Conservation (phyloP, 129 eudicot genomes). For the Logfia minima region DNA sequence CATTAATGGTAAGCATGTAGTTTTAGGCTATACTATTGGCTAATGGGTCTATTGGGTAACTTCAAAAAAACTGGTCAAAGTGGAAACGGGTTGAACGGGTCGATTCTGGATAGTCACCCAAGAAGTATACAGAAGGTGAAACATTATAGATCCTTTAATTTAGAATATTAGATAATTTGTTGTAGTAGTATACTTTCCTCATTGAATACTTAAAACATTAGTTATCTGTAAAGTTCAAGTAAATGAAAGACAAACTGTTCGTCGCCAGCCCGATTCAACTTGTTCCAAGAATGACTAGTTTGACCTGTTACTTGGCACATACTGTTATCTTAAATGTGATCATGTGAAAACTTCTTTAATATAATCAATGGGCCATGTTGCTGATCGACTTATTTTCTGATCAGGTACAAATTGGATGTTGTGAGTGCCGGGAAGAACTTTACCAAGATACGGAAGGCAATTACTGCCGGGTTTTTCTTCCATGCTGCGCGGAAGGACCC, state of each 20-base stretch:
- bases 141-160: not conserved
- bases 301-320: conserved; percentile 18
- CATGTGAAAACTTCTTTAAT: conserved; percentile 17
- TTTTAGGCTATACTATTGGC: not conserved
- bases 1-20: not conserved
- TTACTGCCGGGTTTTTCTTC: conserved; percentile 51
- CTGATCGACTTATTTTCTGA: not conserved
- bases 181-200: not conserved
- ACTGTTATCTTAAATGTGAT: not conserved
- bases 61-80: not conserved
- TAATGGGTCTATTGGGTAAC: not conserved
- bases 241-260: not conserved
- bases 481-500: conserved; percentile 45
- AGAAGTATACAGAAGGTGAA: not conserved
- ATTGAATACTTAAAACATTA: not conserved
- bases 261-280: not conserved
- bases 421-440: conserved; percentile 43
- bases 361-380: conserved; percentile 20
- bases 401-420: conserved; percentile 52
- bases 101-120: not conserved
- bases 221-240: not conserved
- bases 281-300: not conserved
- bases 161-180: not conserved
- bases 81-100: not conserved
- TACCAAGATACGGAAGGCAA: conserved; percentile 45